Evolutionary conservation across 2,329 filamentous ascomycete genomes (phyloP).

Genomic region (Fusarium subglutinans): DNA sequence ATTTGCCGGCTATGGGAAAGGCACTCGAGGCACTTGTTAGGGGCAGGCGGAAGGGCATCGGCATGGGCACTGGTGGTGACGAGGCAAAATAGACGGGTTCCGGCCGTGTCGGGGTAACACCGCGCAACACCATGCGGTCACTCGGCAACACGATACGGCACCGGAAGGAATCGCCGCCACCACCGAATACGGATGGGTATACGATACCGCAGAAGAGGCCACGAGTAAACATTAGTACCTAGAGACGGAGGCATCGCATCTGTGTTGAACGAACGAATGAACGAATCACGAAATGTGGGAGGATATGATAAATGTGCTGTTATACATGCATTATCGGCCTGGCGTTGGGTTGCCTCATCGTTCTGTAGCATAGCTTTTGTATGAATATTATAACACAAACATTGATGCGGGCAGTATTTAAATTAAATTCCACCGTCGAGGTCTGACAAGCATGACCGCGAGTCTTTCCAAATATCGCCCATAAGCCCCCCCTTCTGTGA

Average conservation of each 20-base stretch:
- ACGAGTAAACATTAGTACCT: background rate
- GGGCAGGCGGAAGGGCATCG: conserved; percentile 77
- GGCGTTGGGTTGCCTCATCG: conserved; percentile 19
- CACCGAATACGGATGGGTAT: background rate
- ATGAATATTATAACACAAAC: conserved; percentile 16
- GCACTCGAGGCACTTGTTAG: conserved; percentile 75
- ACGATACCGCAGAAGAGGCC: background rate
- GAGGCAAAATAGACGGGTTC: conserved; percentile 15
- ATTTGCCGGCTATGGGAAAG: conserved; percentile 81
- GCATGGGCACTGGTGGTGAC: conserved; percentile 57
- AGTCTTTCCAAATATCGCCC: background rate
- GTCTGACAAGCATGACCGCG: background rate
- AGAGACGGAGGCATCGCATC: background rate
- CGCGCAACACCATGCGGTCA: conserved; percentile 4
- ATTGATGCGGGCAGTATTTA: background rate
- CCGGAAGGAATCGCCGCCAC: conserved; percentile 1
- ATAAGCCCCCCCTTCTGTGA: background rate
- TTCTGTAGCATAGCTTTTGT: conserved; percentile 18
- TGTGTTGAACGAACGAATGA: conserved; percentile 1
- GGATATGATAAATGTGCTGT: conserved; percentile 1
- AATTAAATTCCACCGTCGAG: background rate
- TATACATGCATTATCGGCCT: conserved; percentile 24
- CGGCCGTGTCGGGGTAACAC: conserved; percentile 24
- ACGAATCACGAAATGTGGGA: conserved; percentile 8
- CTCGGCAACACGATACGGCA: conserved; percentile 14